Evolutionary conservation across 2,329 filamentous ascomycete species (phyloP).

Genomic region (Aureobasidium zeae): DNA sequence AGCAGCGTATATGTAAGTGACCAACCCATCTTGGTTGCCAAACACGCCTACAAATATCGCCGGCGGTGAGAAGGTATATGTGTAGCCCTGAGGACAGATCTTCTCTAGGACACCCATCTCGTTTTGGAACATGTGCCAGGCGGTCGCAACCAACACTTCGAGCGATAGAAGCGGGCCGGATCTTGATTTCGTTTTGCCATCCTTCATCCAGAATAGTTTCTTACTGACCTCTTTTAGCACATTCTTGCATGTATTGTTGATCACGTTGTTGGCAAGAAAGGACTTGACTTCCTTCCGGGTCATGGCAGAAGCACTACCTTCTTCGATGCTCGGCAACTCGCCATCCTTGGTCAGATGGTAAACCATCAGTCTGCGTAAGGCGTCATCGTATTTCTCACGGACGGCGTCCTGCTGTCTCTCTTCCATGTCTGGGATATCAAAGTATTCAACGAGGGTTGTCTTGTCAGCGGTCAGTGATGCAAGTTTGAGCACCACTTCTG

Average conservation of each 20-base stretch:
- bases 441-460: background rate
- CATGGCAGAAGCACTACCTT: background rate
- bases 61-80: constrained; percentile 7
- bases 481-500: constrained; percentile 5
- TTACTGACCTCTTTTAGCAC: background rate
- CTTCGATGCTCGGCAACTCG: constrained; percentile 3
- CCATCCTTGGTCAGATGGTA: background rate
- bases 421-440: background rate
- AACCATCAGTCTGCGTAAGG: constrained; percentile 3
- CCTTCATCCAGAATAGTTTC: background rate
- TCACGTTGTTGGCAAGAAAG: background rate
- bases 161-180: constrained; percentile 4
- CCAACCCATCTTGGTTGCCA: background rate
- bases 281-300: background rate
- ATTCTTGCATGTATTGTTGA: background rate
- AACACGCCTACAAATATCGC: constrained; percentile 1
- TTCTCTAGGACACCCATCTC: constrained; percentile 5
- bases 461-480: background rate
- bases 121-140: constrained; percentile 1
- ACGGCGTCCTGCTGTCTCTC: background rate
- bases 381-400: constrained; percentile 4
- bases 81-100: constrained; percentile 6
- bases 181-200: background rate
- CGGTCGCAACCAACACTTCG: constrained; percentile 5
- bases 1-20: constrained; percentile 9